A percentile compares a stretch with the other conserved stretches of the same genome.
These are phyloP conservation scores for Phytophthora syringae DNA, from an alignment of 352 stramenopile genomes.

Conservation along the genomic window DNA sequence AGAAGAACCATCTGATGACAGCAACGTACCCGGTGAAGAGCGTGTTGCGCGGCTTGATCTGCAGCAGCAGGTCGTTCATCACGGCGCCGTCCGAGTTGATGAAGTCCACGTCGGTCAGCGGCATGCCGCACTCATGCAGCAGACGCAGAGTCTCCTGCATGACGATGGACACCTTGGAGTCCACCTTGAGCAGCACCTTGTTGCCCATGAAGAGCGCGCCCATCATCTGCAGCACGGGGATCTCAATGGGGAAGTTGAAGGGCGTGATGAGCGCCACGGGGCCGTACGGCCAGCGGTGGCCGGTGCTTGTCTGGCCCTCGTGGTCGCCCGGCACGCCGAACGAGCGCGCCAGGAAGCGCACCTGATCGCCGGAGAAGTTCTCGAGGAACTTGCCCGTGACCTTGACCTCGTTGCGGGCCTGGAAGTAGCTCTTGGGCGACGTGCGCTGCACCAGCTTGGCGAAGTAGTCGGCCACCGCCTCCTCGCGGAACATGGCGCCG, in stretches of 20 bases:
- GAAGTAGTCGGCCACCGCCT: conserved; percentile 96
- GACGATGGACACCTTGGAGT: conserved; percentile 96
- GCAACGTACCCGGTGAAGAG: conserved; percentile 95
- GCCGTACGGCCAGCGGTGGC: conserved; percentile 97
- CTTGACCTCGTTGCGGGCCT: conserved; percentile 92
- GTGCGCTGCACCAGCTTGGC: conserved; percentile 95
- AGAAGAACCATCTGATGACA: neutral
- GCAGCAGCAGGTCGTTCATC: conserved; percentile 95
- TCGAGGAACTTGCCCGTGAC: conserved; percentile 97
- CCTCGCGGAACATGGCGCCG: conserved; percentile 80
- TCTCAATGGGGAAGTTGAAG: conserved; percentile 99
- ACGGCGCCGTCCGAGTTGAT: conserved; percentile 95
- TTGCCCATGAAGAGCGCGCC: conserved; percentile 99
- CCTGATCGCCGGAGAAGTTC: conserved; percentile 97
- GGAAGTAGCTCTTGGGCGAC: conserved; percentile 96
- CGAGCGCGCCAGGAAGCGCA: conserved; percentile 96
- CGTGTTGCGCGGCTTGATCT: conserved; percentile 95
- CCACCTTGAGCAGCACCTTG: conserved; percentile 96
- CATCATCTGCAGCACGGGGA: conserved; percentile 99
- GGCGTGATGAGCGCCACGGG: conserved; percentile 96
- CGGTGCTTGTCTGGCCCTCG: conserved; percentile 93
- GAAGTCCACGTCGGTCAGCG: conserved; percentile 95
- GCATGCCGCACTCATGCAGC: conserved; percentile 97
- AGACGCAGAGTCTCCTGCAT: conserved; percentile 98
- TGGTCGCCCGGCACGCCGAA: conserved; percentile 98